Conservation (phyloP, 192 early-diverging fungal genomes). For the Backusella mclennaniae region DNA sequence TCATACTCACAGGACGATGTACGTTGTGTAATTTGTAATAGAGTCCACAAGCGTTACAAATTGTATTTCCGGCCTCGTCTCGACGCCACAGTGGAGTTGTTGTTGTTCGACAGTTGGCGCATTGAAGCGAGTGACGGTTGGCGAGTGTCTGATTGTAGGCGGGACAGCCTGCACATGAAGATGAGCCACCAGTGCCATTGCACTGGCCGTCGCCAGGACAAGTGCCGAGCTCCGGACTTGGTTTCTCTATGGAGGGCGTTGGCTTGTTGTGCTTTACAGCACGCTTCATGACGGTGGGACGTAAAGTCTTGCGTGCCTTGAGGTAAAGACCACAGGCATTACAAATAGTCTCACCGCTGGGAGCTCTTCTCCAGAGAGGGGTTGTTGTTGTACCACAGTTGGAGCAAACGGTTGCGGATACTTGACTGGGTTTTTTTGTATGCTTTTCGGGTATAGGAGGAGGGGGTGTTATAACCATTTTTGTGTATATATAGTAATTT, state of each 20-base stretch:
- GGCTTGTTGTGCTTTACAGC: background rate
- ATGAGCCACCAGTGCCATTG: slow-evolving; percentile 69
- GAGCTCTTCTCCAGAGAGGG: slow-evolving; percentile 88
- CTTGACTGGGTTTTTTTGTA: slow-evolving; percentile 10
- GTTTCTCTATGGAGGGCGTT: background rate
- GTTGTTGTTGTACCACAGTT: slow-evolving; percentile 93
- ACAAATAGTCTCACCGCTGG: slow-evolving; percentile 88
- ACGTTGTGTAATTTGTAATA: slow-evolving; percentile 86
- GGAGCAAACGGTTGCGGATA: slow-evolving; percentile 61
- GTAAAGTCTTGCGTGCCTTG: slow-evolving; percentile 49
- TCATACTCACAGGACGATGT: slow-evolving; percentile 84
- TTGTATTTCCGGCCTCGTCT: slow-evolving; percentile 69
- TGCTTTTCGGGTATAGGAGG: background rate
- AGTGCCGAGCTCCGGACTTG: slow-evolving; percentile 36
- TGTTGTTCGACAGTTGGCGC: slow-evolving; percentile 77
- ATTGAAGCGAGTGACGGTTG: slow-evolving; percentile 52
- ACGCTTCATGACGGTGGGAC: slow-evolving; percentile 42
- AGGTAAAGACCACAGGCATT: slow-evolving; percentile 88
- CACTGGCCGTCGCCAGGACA: slow-evolving; percentile 80
- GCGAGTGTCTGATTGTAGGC: slow-evolving; percentile 60
- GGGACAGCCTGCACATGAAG: slow-evolving; percentile 74
- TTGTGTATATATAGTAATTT: background rate
- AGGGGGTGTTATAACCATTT: slow-evolving; percentile 2
- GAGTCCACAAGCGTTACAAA: slow-evolving; percentile 87
- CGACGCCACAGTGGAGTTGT: slow-evolving; percentile 81